Evolutionary conservation across 768 basidiomycete species (phyloP), one percentile per base, ranked within the genome.

Genomic region (Coprinellus micaceus): DNA sequence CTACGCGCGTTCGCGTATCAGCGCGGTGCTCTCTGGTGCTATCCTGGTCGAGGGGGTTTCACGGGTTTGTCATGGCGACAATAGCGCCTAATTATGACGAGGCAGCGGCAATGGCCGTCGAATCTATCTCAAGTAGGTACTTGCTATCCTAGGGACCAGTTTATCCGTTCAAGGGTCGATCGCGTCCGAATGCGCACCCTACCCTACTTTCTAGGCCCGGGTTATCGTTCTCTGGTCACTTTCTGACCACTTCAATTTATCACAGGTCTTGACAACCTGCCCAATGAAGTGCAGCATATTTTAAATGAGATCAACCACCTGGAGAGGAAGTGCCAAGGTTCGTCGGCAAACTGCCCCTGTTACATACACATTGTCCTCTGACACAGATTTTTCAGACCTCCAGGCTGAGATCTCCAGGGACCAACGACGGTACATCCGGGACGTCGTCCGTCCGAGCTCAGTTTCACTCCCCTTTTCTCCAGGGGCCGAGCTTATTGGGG

Each of bases 41-140:
- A n/a, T n/a, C n/a, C 36, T 37, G 9, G 17, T 37, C 36, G 36
- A 37, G 9, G 36, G 9, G 36, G 36, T 37, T 17, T 37, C 17
- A 9, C 9, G 36, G 43, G 43, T 45, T 19, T 15, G 37, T 19
- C 49, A 61, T 61, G 60, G 58, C 43, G n/a, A 15, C 55, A 4
- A 57, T 28, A 9, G 51, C 30, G 6, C 52, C 52, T 19, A 79
- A 78, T 60, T 58, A 77, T 33, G 82, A 83, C 62, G 82, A 83
- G 63, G 82, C 81, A 1, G 75, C 79, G 1, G 78, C 74, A 50
- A 70, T 82, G 33, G 79, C 80, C 12, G 72, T 77, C 0, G 82
- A 83, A 64, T 83, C 79, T 65, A 79, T 83, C 40, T 81, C 81
- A 66, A 81, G 82, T 80, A 25, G 30, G 76, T 64, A 7, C 49